Evolutionary conservation across 805 yeast genomes (phyloP), one percentile per base, ranked within the genome.

Genomic region (Monosporozyma unispora): DNA sequence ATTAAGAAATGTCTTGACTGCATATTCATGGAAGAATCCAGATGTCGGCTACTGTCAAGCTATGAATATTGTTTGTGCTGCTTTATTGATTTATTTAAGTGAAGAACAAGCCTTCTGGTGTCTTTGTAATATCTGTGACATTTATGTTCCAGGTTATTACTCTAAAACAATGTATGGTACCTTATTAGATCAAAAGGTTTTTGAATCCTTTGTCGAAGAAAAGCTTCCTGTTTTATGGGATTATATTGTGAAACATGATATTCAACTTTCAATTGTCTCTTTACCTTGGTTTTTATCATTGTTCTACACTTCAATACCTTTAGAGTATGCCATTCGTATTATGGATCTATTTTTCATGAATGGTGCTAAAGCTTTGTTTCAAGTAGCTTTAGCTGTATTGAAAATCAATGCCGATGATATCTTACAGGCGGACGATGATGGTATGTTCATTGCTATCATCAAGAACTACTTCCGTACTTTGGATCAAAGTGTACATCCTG

Each of bases 21-120:
- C 96, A 0, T 93, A 90, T 61, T 87, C 96, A 0, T 93, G 98
- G 97, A 87, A 85, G 55, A 89, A 90, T 63, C 96, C 96, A 0
- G 96, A 91, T 40, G 87, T 93, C 23, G 99, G 99, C 0, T 93
- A 93, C 66, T 93, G 99, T 64, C 99, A 93, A 67, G 99, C 98
- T 1, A 93, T 95, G 99, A 93, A 93, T 63, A 93, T 93, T 47
- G 89, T 86, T 8, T 81, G 79, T 1, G 95, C 95, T 1, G 90
- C 87, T 0, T 65, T 86, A 48, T 68, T 86, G 52, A 84, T 84
- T 38, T 85, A 81, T 64, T 89, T 87, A 84, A 84, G 95, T 8
- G 99, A 93, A 66, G 99, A 91, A 56, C 98, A 93, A 67, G 98
- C 96, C 0, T 93, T 88, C 62, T 93, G 98, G 98, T 80, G 91